Base-by-base conservation (phyloP, 2,329 filamentous ascomycete species). In the Claviceps pazoutovae region DNA sequence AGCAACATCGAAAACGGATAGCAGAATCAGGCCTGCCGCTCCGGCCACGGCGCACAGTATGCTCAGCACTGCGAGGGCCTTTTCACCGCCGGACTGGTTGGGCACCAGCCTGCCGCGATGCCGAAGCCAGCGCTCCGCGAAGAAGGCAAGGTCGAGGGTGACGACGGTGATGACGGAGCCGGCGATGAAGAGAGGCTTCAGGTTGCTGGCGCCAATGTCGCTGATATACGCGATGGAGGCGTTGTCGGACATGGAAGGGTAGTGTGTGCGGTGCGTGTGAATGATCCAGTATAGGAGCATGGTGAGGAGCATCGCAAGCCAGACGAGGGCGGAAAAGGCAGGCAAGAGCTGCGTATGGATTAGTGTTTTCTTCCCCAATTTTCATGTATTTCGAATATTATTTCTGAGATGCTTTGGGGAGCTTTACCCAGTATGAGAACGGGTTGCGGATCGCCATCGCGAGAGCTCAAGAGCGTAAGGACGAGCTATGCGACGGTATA, bases 1-100 rank as follows among this genome's bases (percentile, higher is more conserved):
- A n/a, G 75, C 67, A 0, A 88, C 93, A 66, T 97, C 88, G 66
- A 94, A 96, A 59, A 95, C 82, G 56, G 83, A 83, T 42, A 98
- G 74, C 5, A 90, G 73, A 56, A 95, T 88, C 45, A 98, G 69
- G 3, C 91, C 91, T 0, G 75, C 74, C 0, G 87, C 89, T 49
- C 93, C 93, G 23, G 83, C 68, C 44, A 91, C 63, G 11, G 89
- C 86, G 55, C 83, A 80, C 34, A 82, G 44, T 47, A 90, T 86
- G 45, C 76, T 78, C 44, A 86, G 65, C 2, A 63, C 65, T 5
- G 74, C 80, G 21, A 88, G 72, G 4, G 80, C 59, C 66, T 84
- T 87, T 63, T 90, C 82, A 53, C 66, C 70, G 8, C 61, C 58
- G 7, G 78, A 80, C 11, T 76, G 69, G 68, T 96, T 95, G 56